Base-by-base conservation (phyloP, 2,329 filamentous ascomycete genomes). In the Colletotrichum kahawae region DNA sequence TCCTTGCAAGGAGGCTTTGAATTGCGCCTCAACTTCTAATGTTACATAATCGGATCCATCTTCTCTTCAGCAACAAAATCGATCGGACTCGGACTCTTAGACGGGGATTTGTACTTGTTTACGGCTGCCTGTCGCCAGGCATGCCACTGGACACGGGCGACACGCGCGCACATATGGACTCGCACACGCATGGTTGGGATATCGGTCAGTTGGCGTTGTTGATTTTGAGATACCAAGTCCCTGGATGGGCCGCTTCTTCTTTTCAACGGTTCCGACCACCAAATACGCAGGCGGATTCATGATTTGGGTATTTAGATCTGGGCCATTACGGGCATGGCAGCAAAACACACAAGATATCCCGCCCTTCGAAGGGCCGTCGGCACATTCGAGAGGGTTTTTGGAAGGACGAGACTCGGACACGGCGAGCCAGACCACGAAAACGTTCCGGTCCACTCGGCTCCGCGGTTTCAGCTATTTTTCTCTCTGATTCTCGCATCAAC, bases 1-100 rank as follows among this genome's bases (percentile, higher is more conserved):
- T 78, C 74, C 77, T 81, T 54, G 78, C 81, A 75, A 81, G 79
- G 75, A 66, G 84, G 83, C 54, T 85, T 85, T 77, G 85, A 89
- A 81, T 79, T 90, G 59, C 86, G 88, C 77, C 82, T 90, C 74
- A 82, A 80, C 48, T 90, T 88, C 78, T 90, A 82, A 85, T 77
- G 21, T 57, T 65, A 76, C 24, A 76, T 67, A 62, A 74, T 62
- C 38, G 66, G 66, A 65, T 59, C 33, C 68, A 67, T 67, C 65
- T 27, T 70, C 51, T 56, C 60, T 74, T 65, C 65, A 68, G 62
- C 67, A 67, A 67, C 66, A 70, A 57, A 60, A 24, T 76, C 43
- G 62, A 75, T 57, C 29, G 43, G 63, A 64, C 36, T 68, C 43
- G 63, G 48, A 71, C 34, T 57, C 59, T 51, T 71, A 60, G 59